Evolutionary conservation across 140 eudicot genomes (phyloP), one percentile per base, ranked within the genome.

Genomic region (Oenanthe javanica): DNA sequence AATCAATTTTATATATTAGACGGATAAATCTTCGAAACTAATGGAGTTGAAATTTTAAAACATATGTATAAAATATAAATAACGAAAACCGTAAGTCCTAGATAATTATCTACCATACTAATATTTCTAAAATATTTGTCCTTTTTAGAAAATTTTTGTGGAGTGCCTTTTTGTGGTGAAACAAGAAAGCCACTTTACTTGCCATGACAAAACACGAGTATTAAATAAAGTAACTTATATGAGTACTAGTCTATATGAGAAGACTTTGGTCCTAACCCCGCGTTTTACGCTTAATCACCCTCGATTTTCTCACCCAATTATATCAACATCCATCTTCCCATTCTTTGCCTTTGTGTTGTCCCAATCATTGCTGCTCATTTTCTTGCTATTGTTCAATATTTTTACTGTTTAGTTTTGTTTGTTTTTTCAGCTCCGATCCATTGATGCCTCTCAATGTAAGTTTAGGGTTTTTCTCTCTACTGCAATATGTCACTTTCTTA

Each of bases 241-340:
- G 36, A 31, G 1, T 31, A 31, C 36, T 31, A 42, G 45, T 42
- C 45, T 42, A 42, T 42, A 42, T 42, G 31, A 59, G 38, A 61
- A 61, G 69, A 61, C 69, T 61, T 61, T n/a, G 69, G 69, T 61
- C 69, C 69, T 61, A 61, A 61, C 5, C 38, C 69, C 69, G 69
- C 69, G 36, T 7, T 61, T 61, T n/a, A 8, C 15, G 69, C 69
- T 61, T 61, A 61, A n/a, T n/a, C 36, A 61, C 69, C 69, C 69
- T 61, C 38, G 36, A 61, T n/a, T 61, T 61, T 61, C 69, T 61
- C 69, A n/a, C 64, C 31, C 25, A 55, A 57, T 57, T 57, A 57
- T 57, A 21, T 57, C 15, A 61, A 61, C 38, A 7, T 61, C 69
- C 15, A 61, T 61, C 64, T 55, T 61, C 8, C 8, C 69, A 61